Percentiles rank a stretch among this genome's conserved stretches.
Evolutionary conservation across 345 rosid species (phyloP).

Genomic region (Acer yangbiense): DNA sequence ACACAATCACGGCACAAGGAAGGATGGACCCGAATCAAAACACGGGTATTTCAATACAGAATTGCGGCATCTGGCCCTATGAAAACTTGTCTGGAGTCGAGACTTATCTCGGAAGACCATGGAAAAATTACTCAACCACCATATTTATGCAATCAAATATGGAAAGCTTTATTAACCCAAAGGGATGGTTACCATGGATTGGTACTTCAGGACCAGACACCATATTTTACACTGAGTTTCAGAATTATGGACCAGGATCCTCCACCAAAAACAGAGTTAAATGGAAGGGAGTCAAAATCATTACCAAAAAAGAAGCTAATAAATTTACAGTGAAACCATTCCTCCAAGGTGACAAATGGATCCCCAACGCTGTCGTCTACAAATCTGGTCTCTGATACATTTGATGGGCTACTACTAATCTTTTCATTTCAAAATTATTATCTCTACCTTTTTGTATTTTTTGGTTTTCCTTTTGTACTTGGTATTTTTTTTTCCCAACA

Average conservation of each 20-base stretch:
- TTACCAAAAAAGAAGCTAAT: slow-evolving; percentile 38
- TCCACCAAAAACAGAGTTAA: slow-evolving; percentile 53
- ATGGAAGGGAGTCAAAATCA: slow-evolving; percentile 62
- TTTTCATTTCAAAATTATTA: too few species aligned
- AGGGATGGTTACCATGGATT: slow-evolving; percentile 75
- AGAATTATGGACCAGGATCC: slow-evolving; percentile 57
- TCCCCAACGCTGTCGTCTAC: slow-evolving; percentile 39
- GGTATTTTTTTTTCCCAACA: too few species aligned
- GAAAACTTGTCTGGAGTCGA: slow-evolving; percentile 42
- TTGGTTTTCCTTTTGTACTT: too few species aligned
- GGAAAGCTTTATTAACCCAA: slow-evolving; percentile 50
- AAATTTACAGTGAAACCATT: slow-evolving; percentile 57
- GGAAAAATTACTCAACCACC: slow-evolving; percentile 71
- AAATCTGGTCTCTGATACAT: slow-evolving; percentile 39
- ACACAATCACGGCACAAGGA: slow-evolving; percentile 77
- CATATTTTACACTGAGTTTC: slow-evolving; percentile 56
- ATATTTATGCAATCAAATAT: slow-evolving; percentile 49
- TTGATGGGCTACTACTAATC: not conserved
- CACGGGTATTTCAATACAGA: slow-evolving; percentile 79
- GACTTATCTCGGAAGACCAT: slow-evolving; percentile 69
- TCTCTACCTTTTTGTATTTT: too few species aligned
- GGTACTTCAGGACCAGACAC: slow-evolving; percentile 64
- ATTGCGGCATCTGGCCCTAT: slow-evolving; percentile 49
- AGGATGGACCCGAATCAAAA: slow-evolving; percentile 70
- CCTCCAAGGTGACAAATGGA: slow-evolving; percentile 57